Evolutionary conservation across 2,329 filamentous ascomycete species (phyloP).

Genomic region (Furcasterigmium furcatum): DNA sequence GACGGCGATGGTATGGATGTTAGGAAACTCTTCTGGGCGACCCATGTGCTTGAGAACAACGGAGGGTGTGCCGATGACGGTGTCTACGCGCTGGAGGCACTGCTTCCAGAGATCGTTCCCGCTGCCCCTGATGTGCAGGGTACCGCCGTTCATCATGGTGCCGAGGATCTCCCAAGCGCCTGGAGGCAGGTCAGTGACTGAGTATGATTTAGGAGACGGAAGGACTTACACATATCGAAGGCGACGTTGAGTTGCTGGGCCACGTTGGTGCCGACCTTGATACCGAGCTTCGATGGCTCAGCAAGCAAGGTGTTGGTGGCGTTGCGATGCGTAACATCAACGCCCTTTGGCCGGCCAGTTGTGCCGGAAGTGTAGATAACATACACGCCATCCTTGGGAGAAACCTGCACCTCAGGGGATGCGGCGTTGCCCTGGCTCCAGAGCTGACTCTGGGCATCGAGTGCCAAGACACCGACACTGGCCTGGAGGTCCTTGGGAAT

Average conservation of each 20-base stretch:
- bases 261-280: slow-evolving; percentile 46
- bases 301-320: slow-evolving; percentile 9
- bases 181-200: slow-evolving; percentile 20
- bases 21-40: slow-evolving; percentile 10
- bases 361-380: slow-evolving; percentile 57
- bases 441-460: slow-evolving; percentile 9
- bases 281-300: slow-evolving; percentile 34
- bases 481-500: slow-evolving; percentile 4
- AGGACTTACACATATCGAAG: slow-evolving; percentile 56
- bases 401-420: slow-evolving; percentile 20
- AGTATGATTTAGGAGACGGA: no score
- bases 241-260: slow-evolving; percentile 55
- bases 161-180: slow-evolving; percentile 60
- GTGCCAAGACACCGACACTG: slow-evolving; percentile 7
- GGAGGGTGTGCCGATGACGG: slow-evolving; percentile 13
- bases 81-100: slow-evolving; percentile 13
- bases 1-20: slow-evolving; percentile 11
- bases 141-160: slow-evolving; percentile 14
- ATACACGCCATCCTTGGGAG: slow-evolving; percentile 36
- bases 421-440: slow-evolving; percentile 11
- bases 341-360: slow-evolving; percentile 55
- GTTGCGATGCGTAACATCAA: slow-evolving; percentile 49
- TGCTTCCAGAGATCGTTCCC: slow-evolving; percentile 12
- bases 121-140: slow-evolving; percentile 14
- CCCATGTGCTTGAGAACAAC: slow-evolving; percentile 14